A percentile compares a stretch with the other conserved stretches of the same genome.
These are phyloP conservation scores for Russula lepida DNA, from an alignment of 768 basidiomycete genomes.

Conservation along the genomic window DNA sequence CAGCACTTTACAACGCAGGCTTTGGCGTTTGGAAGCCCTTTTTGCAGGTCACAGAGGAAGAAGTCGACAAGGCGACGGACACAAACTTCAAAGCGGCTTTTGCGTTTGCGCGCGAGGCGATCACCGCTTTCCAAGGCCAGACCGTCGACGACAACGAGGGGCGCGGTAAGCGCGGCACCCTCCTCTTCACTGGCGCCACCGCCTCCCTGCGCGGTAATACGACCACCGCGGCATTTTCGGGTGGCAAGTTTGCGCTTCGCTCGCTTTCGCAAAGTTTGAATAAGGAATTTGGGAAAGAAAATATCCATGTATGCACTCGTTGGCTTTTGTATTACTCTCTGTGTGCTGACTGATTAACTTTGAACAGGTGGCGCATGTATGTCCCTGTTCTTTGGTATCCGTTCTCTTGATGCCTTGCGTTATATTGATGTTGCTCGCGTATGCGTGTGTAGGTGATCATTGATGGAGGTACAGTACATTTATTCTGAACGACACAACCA, in stretches of 20 bases:
- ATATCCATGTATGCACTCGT: constrained; percentile 32
- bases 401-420: not conserved
- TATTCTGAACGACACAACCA: too few species aligned
- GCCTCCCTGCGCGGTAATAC: constrained; percentile 34
- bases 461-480: constrained; percentile 44
- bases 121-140: constrained; percentile 31
- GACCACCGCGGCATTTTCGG: constrained; percentile 33
- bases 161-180: constrained; percentile 31
- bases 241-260: constrained; percentile 34
- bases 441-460: constrained; percentile 45
- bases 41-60: constrained; percentile 33
- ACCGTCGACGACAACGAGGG: constrained; percentile 25
- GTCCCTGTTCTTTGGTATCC: not conserved
- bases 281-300: constrained; percentile 39
- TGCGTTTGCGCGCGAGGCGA: constrained; percentile 31
- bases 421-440: not conserved
- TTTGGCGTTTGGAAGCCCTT: constrained; percentile 32
- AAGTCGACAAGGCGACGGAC: constrained; percentile 26
- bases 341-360: not conserved
- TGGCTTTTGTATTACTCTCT: too few species aligned
- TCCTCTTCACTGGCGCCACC: constrained; percentile 40
- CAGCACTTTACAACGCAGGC: constrained; percentile 34
- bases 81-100: constrained; percentile 33
- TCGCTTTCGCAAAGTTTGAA: constrained; percentile 37
- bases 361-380: constrained; percentile 4